Evolutionary conservation across 805 yeast genomes (phyloP).

Genomic region (Myxozyma nipponensis): DNA sequence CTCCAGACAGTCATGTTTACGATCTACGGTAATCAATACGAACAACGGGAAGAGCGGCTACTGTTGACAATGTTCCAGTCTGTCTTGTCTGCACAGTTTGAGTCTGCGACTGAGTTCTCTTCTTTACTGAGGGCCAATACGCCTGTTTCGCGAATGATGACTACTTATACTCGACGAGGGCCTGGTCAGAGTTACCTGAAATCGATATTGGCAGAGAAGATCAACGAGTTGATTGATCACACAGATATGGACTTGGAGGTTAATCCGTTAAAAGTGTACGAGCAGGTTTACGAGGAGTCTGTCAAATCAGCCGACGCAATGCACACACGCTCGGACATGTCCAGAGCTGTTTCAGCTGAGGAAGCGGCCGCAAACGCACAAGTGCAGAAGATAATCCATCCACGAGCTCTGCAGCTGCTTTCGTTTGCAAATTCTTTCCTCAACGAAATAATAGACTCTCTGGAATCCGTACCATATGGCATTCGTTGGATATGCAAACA

Average conservation of each 20-base stretch:
- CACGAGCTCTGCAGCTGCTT: conserved; percentile 31
- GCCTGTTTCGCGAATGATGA: conserved; percentile 42
- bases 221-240: conserved; percentile 33
- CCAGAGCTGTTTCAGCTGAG: conserved; percentile 32
- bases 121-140: conserved; percentile 40
- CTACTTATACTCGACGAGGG: conserved; percentile 41
- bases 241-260: conserved; percentile 35
- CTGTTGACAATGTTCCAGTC: conserved; percentile 40
- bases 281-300: conserved; percentile 27
- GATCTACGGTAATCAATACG: conserved; percentile 43
- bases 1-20: conserved; percentile 42
- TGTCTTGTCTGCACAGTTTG: conserved; percentile 40
- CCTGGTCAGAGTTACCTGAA: conserved; percentile 41
- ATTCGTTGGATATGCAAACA: conserved; percentile 66
- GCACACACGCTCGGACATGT: conserved; percentile 11
- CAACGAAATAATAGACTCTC: conserved; percentile 54
- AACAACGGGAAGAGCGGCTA: conserved; percentile 41
- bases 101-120: conserved; percentile 36
- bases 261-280: conserved; percentile 37
- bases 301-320: conserved; percentile 3
- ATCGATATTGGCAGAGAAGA: conserved; percentile 32
- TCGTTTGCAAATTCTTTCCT: conserved; percentile 37
- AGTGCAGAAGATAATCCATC: conserved; percentile 32
- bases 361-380: conserved; percentile 34
- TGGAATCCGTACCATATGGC: conserved; percentile 61